Percentiles rank a stretch among this genome's conserved stretches.
Evolutionary conservation across 2,329 filamentous ascomycete genomes (phyloP).

Genomic region (Nigrospora sphaerica): DNA sequence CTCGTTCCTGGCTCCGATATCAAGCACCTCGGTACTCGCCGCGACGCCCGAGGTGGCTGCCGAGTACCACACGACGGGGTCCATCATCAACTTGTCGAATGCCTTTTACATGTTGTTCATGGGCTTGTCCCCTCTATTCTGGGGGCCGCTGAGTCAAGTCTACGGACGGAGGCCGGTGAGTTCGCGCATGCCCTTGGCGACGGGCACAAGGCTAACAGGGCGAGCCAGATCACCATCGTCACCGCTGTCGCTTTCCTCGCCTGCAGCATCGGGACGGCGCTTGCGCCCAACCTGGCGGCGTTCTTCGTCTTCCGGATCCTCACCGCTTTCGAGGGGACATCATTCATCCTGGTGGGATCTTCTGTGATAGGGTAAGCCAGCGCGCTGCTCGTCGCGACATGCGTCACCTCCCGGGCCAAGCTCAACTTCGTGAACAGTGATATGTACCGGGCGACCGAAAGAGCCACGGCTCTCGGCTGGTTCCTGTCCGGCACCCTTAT

Average conservation of each 20-base stretch:
- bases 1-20: constrained; percentile 68
- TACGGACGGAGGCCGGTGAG: constrained; percentile 52
- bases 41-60: constrained; percentile 67
- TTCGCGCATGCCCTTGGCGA: not conserved
- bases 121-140: constrained; percentile 63
- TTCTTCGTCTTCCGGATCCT: constrained; percentile 72
- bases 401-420: not conserved
- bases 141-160: constrained; percentile 64
- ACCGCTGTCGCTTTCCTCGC: constrained; percentile 58
- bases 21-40: constrained; percentile 65
- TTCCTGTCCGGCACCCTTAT: constrained; percentile 66
- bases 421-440: constrained; percentile 30
- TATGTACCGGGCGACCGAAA: constrained; percentile 57
- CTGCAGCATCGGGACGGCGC: constrained; percentile 65
- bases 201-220: not conserved
- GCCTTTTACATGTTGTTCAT: constrained; percentile 66
- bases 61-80: constrained; percentile 57
- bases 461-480: constrained; percentile 68
- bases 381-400: constrained; percentile 13
- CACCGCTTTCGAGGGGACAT: constrained; percentile 68
- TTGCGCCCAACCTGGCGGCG: constrained; percentile 61
- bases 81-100: constrained; percentile 67
- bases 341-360: constrained; percentile 65
- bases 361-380: constrained; percentile 58
- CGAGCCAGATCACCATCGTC: constrained; percentile 45